A percentile compares a stretch with the other conserved stretches of the same genome.
phyloP scores from a whole-genome alignment of 2,329 filamentous ascomycete genomes.

The Trichothecium roseum region DNA sequence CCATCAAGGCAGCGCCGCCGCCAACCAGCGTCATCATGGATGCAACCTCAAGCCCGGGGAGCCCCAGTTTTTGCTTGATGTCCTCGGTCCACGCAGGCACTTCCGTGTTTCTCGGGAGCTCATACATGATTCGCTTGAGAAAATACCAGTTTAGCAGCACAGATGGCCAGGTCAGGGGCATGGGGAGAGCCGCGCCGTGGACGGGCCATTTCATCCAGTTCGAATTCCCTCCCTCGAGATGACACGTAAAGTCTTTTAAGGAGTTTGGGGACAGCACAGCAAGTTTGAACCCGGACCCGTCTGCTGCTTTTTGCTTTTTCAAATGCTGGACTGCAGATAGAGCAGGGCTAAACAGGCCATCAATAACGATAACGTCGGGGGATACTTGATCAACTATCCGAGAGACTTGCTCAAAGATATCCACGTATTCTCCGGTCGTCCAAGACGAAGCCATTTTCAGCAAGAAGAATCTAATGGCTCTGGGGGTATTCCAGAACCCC shows the following conservation, averaged over 20 bases:
- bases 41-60: background rate
- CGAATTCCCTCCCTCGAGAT: slow-evolving; percentile 1
- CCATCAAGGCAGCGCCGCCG: background rate
- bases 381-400: background rate
- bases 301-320: background rate
- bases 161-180: background rate
- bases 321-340: slow-evolving; percentile 1
- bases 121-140: background rate
- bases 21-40: background rate
- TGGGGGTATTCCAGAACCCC: slow-evolving; percentile 1
- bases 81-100: background rate
- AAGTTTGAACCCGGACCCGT: background rate
- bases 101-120: background rate
- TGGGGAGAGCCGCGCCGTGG: background rate
- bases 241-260: slow-evolving; percentile 1
- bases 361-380: slow-evolving; percentile 1
- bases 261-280: slow-evolving; percentile 1
- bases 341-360: slow-evolving; percentile 1
- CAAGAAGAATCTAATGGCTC: slow-evolving; percentile 1
- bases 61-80: background rate
- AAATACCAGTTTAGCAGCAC: background rate
- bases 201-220: slow-evolving; percentile 2
- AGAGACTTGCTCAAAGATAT: background rate
- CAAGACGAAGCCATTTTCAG: slow-evolving; percentile 1
- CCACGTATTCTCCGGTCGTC: background rate